Conservation (phyloP, 805 yeast genomes). For the Brettanomyces sp. region DNA sequence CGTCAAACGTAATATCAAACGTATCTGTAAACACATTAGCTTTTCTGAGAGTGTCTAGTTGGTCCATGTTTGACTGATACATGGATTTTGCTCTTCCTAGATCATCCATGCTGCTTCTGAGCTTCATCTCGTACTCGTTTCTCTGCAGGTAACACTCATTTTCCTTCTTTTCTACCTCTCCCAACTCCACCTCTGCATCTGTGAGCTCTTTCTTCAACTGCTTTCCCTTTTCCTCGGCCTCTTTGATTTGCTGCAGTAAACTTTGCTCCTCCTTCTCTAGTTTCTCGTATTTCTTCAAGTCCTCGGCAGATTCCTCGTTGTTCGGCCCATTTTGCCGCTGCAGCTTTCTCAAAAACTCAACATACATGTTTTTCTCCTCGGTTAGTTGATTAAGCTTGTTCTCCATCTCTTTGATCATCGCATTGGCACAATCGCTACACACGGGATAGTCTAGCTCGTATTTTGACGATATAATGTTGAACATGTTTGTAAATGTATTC, state of each 20-base stretch:
- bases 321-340: slow-evolving; percentile 43
- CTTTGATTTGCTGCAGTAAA: slow-evolving; percentile 29
- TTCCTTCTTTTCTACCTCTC: slow-evolving; percentile 34
- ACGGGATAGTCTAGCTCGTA: slow-evolving; percentile 80
- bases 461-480: slow-evolving; percentile 66
- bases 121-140: slow-evolving; percentile 48
- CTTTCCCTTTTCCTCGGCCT: slow-evolving; percentile 33
- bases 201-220: slow-evolving; percentile 41
- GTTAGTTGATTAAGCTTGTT: slow-evolving; percentile 62
- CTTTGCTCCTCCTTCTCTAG: slow-evolving; percentile 32
- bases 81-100: slow-evolving; percentile 55
- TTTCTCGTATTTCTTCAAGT: slow-evolving; percentile 35
- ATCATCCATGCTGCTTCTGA: slow-evolving; percentile 41
- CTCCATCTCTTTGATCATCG: slow-evolving; percentile 55
- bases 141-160: slow-evolving; percentile 35
- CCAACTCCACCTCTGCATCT: slow-evolving; percentile 31
- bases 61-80: slow-evolving; percentile 52
- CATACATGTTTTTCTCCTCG: slow-evolving; percentile 70
- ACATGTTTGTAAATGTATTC: slow-evolving; percentile 51
- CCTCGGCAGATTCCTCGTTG: slow-evolving; percentile 32
- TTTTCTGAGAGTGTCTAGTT: slow-evolving; percentile 60
- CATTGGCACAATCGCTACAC: slow-evolving; percentile 75
- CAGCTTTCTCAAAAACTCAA: slow-evolving; percentile 62
- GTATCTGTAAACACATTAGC: slow-evolving; percentile 78
- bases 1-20: slow-evolving; percentile 77